Evolutionary conservation across 352 stramenopile genomes (phyloP).

Genomic region (Stramenopiles sp.): DNA sequence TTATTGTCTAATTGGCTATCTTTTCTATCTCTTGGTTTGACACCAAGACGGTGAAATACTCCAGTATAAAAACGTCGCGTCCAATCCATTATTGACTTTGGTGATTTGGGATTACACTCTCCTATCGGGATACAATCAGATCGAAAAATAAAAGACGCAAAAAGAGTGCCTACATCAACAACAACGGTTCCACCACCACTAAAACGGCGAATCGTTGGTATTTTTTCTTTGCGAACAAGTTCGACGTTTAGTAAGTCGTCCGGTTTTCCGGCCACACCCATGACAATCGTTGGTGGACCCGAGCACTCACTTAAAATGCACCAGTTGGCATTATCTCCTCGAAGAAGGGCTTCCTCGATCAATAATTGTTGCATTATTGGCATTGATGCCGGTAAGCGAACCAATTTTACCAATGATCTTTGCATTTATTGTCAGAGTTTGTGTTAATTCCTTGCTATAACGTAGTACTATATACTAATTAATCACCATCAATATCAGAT

Average conservation of each 20-base stretch:
- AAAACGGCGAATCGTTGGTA: slow-evolving; percentile 64
- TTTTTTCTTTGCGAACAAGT: slow-evolving; percentile 16
- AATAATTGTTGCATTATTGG: too few species aligned
- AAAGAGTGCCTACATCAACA: slow-evolving; percentile 57
- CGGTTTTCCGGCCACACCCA: slow-evolving; percentile 17
- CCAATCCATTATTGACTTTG: slow-evolving; percentile 3
- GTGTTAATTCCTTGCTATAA: too few species aligned
- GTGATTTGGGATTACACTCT: slow-evolving; percentile 1
- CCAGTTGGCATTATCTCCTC: too few species aligned
- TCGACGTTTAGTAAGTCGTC: slow-evolving; percentile 17
- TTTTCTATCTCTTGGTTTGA: too few species aligned
- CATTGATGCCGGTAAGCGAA: too few species aligned
- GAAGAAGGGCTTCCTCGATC: too few species aligned
- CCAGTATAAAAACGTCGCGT: background rate
- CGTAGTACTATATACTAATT: too few species aligned
- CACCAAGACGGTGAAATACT: slow-evolving; percentile 6
- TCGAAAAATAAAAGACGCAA: slow-evolving; percentile 19
- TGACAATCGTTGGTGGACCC: slow-evolving; percentile 14
- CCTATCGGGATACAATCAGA: background rate
- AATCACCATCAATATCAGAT: too few species aligned
- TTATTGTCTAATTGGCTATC: too few species aligned
- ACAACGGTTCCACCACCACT: slow-evolving; percentile 83
- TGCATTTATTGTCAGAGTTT: too few species aligned
- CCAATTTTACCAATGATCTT: too few species aligned
- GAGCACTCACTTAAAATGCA: background rate